Conservation (phyloP, 2,329 filamentous ascomycete genomes). For the Botryosphaeria dothidea region DNA sequence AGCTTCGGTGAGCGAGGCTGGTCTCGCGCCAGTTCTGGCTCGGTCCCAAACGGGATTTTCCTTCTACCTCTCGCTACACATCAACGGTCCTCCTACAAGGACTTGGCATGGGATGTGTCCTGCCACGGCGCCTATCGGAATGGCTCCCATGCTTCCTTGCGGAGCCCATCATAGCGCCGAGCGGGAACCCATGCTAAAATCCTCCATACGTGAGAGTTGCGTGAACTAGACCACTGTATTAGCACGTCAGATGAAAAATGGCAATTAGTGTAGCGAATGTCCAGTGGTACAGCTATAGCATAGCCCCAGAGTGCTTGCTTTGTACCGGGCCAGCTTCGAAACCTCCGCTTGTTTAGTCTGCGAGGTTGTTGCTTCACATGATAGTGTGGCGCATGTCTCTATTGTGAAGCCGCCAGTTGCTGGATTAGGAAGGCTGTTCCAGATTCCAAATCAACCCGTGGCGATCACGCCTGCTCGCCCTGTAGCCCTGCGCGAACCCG, state of each 20-base stretch:
- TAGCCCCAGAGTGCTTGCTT: neutral
- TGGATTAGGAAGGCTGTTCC: neutral
- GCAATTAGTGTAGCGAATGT: neutral
- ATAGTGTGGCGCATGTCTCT: neutral
- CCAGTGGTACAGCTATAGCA: neutral
- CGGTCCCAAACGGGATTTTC: slow-evolving; percentile 12
- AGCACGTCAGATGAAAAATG: neutral
- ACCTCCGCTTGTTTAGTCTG: neutral
- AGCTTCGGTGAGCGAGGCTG: neutral
- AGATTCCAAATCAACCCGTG: neutral
- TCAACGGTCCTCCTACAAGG: neutral
- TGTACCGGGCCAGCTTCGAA: neutral
- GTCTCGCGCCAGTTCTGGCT: neutral
- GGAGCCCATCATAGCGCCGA: neutral
- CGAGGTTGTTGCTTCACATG: neutral
- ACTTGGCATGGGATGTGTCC: neutral
- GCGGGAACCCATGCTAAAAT: neutral
- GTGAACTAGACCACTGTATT: neutral
- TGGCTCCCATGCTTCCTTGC: neutral
- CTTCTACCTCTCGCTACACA: neutral
- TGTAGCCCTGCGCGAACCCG: neutral
- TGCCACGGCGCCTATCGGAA: neutral
- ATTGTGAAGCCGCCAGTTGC: neutral
- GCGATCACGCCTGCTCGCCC: neutral
- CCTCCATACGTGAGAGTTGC: neutral